Conservation (phyloP, 345 rosid genomes). For the Citrus maxima region DNA sequence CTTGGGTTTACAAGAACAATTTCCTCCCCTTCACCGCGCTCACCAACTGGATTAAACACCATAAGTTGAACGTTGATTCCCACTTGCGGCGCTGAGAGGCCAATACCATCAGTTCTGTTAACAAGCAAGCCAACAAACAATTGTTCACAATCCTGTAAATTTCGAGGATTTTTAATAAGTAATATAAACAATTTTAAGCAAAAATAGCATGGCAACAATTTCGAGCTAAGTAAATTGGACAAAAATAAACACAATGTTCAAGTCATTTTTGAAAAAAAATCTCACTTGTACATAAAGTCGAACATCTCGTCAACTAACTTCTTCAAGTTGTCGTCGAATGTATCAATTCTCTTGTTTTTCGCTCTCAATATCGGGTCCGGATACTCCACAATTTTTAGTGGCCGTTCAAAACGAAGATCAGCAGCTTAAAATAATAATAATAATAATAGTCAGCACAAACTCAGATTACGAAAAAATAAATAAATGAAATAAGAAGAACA, state of each 20-base stretch:
- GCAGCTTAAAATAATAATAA: constrained; percentile 32
- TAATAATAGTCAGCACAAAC: not conserved
- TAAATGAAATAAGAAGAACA: not conserved
- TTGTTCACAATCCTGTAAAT: constrained; percentile 23
- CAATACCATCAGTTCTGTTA: constrained; percentile 88
- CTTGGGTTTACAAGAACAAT: constrained; percentile 87
- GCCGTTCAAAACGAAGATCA: constrained; percentile 71
- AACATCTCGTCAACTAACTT: constrained; percentile 83
- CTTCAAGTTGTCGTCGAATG: constrained; percentile 77
- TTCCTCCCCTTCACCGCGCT: constrained; percentile 78
- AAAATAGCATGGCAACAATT: not conserved
- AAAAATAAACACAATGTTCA: not conserved
- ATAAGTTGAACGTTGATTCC: constrained; percentile 84
- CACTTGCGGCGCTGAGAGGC: constrained; percentile 97
- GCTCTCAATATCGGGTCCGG: constrained; percentile 82
- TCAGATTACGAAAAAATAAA: not conserved
- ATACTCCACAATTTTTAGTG: constrained; percentile 76
- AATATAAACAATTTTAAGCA: too few relatives aligned
- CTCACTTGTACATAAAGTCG: constrained; percentile 94
- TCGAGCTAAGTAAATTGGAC: not conserved
- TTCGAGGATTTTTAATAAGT: constrained; percentile 13
- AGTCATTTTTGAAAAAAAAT: not conserved
- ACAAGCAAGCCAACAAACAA: constrained; percentile 38
- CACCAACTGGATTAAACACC: constrained; percentile 90
- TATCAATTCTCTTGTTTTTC: constrained; percentile 63